Percentiles rank a stretch among this genome's conserved stretches.
Conservation (phyloP, 1,139 yeast genomes). For the Protomyces inundatus region DNA sequence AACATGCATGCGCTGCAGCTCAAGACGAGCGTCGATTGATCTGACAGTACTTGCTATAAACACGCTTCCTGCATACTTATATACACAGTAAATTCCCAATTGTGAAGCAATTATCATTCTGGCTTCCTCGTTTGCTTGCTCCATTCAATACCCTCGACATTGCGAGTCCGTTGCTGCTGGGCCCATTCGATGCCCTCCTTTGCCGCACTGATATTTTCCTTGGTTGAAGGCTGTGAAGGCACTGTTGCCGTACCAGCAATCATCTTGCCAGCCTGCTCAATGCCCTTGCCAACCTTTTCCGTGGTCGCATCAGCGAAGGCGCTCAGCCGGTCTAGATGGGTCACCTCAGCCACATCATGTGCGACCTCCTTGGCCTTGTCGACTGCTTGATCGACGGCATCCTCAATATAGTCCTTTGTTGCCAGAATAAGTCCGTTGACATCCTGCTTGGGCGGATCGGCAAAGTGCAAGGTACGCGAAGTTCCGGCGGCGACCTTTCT, state of each 20-base stretch:
- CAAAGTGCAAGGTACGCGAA: neutral
- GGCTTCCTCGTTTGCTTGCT: slow-evolving; percentile 1
- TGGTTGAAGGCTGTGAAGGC: neutral
- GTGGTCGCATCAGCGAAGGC: neutral
- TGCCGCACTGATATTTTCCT: neutral
- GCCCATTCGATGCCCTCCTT: slow-evolving; percentile 11
- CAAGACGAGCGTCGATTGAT: slow-evolving; percentile 52
- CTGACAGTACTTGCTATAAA: neutral
- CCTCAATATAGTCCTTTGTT: slow-evolving; percentile 15
- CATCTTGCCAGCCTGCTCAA: neutral
- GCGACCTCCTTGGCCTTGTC: slow-evolving; percentile 21
- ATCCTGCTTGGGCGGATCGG: slow-evolving; percentile 23
- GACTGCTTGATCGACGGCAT: slow-evolving; percentile 16
- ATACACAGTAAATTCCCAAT: no score
- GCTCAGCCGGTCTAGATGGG: slow-evolving; percentile 1
- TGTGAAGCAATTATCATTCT: neutral
- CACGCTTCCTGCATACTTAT: neutral
- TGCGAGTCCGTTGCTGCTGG: neutral
- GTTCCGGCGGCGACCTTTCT: neutral
- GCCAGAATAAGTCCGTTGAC: slow-evolving; percentile 23
- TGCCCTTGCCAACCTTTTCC: neutral
- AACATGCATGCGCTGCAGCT: slow-evolving; percentile 74
- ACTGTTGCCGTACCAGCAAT: neutral
- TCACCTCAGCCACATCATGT: neutral
- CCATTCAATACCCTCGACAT: slow-evolving; percentile 9